Base-by-base conservation (phyloP, 805 yeast species). In the Candida ulmi region DNA sequence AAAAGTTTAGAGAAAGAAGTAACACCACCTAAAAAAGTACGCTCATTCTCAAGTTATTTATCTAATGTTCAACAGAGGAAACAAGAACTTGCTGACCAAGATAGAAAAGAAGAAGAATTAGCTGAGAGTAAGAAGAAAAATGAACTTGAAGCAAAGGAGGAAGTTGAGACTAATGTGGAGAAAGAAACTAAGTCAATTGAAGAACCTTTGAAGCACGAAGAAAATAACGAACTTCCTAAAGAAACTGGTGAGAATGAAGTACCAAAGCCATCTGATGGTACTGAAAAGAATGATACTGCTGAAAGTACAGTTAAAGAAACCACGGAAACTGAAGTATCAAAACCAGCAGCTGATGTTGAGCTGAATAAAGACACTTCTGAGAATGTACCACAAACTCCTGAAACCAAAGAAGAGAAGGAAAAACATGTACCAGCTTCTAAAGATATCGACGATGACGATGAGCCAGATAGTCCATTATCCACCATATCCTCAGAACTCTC, bases 31-130 rank as follows among this genome's bases (percentile, higher is more conserved):
- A 45, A 43, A 48, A 46, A 43, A 25, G 40, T 31, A 29, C 30
- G 25, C 17, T 38, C 47, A 2, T 41, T 48, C 17, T 21, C 48
- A 2, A 46, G 36, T 15, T 45, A 48, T 23, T 16, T 46, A 36
- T 35, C 47, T 3, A 43, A 41, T 23, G 36, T 33, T 9, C 38
- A 41, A 21, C 41, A 46, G 28, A 41, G 46, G 18, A 37, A 46
- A 28, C 39, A 30, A 16, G 46, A 38, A 30, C 30, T 40, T n/a
- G 40, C 36, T 5, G 42, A 39, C 12, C 17, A 31, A 26, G 38
- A 41, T 25, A 31, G 26, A 13, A 36, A 19, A 30, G 31, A 26
- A 24, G 35, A 16, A 15, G n/a, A n/a, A n/a, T n/a, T n/a, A n/a
- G n/a, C n/a, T n/a, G n/a, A n/a, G n/a, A n/a, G n/a, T n/a, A n/a